Conservation (phyloP, 169 alveolate genomes). For the Ichthyophthirius multifiliis region DNA sequence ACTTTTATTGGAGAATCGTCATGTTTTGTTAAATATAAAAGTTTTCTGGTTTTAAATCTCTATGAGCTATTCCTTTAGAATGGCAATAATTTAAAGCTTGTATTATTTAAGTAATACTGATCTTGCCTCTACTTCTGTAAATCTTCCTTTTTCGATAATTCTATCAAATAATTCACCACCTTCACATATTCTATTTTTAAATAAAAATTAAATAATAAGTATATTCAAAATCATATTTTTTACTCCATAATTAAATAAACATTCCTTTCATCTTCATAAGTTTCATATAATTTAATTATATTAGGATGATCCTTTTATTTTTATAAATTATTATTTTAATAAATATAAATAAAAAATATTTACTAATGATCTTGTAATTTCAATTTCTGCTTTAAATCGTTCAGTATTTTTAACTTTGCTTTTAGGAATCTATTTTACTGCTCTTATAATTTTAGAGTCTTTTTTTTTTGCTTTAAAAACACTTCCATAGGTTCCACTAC, state of each 20-base stretch:
- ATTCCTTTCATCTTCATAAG: conserved; percentile 79
- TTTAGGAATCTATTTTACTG: conserved; percentile 43
- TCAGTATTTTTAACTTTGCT: conserved; percentile 42
- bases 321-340: not conserved
- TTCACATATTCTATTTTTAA: conserved; percentile 41
- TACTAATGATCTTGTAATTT: conserved; percentile 32
- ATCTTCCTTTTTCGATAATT: conserved; percentile 49
- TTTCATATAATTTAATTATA: conserved; percentile 90
- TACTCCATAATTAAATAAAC: conserved; percentile 78
- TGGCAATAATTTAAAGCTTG: conserved; percentile 55
- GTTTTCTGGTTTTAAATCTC: conserved; percentile 83
- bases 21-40: conserved; percentile 57
- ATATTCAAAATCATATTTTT: not conserved
- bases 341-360: not conserved
- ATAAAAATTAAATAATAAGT: not conserved
- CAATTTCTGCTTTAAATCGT: conserved; percentile 44
- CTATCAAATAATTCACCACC: conserved; percentile 83
- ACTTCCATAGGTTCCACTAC: conserved; percentile 37
- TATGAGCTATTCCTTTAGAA: conserved; percentile 50
- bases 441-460: conserved; percentile 25
- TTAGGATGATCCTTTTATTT: conserved; percentile 91
- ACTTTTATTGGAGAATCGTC: conserved; percentile 61
- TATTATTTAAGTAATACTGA: conserved; percentile 49
- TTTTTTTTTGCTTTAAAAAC: conserved; percentile 25
- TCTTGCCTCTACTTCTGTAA: conserved; percentile 71